Evolutionary conservation across 768 basidiomycete genomes (phyloP).

Genomic region (Auricularia sp.): DNA sequence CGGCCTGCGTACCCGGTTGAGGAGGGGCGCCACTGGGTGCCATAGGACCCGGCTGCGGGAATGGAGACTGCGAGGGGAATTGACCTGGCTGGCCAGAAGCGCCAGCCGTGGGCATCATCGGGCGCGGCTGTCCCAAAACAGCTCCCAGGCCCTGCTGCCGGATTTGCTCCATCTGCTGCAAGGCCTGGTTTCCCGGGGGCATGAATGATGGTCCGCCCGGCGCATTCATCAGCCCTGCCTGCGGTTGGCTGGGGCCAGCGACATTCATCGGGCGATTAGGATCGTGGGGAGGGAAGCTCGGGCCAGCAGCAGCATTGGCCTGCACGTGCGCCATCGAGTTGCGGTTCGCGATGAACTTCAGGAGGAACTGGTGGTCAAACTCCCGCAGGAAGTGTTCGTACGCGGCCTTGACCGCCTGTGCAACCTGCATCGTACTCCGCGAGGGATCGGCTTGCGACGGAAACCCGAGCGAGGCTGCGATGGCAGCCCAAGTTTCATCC

Average conservation of each 20-base stretch:
- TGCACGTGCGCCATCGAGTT: conserved; percentile 12
- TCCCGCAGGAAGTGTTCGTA: conserved; percentile 37
- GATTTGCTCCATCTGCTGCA: conserved; percentile 28
- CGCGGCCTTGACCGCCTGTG: conserved; percentile 55
- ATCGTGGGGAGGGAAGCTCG: neutral
- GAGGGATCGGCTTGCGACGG: neutral
- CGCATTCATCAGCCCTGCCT: neutral
- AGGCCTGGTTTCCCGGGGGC: conserved; percentile 30
- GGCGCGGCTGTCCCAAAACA: too few relatives aligned
- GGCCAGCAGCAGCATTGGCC: conserved; percentile 2
- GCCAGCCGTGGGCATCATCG: conserved; percentile 32
- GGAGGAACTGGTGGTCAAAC: conserved; percentile 19
- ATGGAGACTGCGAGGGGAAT: neutral
- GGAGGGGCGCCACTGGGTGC: neutral
- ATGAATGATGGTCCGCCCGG: neutral
- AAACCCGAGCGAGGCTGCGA: neutral
- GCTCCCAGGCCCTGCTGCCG: neutral
- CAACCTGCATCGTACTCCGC: neutral
- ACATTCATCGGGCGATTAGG: neutral
- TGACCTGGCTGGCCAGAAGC: neutral
- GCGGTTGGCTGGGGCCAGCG: neutral
- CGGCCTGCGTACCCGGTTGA: neutral
- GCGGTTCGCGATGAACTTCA: conserved; percentile 34
- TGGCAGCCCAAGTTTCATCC: neutral
- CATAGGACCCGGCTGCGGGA: neutral